Base-by-base conservation (phyloP, 2,329 filamentous ascomycete genomes). In the Sclerotinia glacialis region DNA sequence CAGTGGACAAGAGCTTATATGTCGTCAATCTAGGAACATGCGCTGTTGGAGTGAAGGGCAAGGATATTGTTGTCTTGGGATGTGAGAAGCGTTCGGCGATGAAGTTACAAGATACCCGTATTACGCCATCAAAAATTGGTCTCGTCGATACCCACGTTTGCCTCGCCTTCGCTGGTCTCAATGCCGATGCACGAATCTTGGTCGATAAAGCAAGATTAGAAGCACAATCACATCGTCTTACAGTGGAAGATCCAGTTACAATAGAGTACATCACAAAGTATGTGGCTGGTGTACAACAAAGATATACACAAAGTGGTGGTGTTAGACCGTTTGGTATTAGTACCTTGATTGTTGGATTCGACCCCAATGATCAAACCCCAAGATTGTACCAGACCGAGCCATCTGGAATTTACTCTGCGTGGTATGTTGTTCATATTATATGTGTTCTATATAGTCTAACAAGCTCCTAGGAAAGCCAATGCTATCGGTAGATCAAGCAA, bases 221-320 rank as follows among this genome's bases (percentile, higher is more conserved):
- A 83, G 94, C 95, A 59, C 95, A 99, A 82, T 97, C 93, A 74
- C 95, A 99, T 83, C 90, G 95, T 71, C 84, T 99, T 74, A 98
- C 95, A 5, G 93, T 99, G 67, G 95, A 99, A 79, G 96, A 99
- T 78, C 94, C 95, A 66, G 92, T 96, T 72, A 94, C 92, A 70
- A 96, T 99, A 79, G 95, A 99, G 82, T 99, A 99, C 85, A 97
- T 99, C 78, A 98, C 95, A 76, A 98, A 99, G 83, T 97, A 98
- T 77, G 90, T 99, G 71, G 95, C 95, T 64, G 92, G 94, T 67
- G 95, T 99, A 73, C 95, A 99, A 84, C 95, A 99, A 84, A 88
- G 93, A 80, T 99, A 99, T 85, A 99, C 95, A 58, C 95, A 99
- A 84, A 96, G 93, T 76, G 95, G 95, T 82, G 95, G 95, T 85